phyloP scores from a whole-genome alignment of 1,284 basidiomycete species.

The Puccinia horiana region DNA sequence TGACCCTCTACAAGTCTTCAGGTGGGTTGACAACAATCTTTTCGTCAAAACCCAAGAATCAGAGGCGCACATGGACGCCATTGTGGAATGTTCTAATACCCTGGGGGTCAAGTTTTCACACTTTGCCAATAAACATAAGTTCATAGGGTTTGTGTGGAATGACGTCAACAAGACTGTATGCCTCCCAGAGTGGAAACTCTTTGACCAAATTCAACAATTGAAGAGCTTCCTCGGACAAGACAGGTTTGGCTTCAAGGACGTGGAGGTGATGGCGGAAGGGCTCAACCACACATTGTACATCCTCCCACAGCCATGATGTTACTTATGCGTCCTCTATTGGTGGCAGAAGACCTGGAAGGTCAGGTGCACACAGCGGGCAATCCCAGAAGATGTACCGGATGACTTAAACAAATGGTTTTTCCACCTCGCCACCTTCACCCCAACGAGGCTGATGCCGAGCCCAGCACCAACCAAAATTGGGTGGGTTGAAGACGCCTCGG shows the following conservation, averaged over 20 bases:
- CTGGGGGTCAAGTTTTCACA: neutral
- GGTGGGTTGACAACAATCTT: constrained; percentile 15
- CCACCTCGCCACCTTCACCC: neutral
- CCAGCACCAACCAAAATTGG: too few species aligned
- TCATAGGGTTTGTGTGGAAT: constrained; percentile 11
- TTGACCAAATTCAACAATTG: neutral
- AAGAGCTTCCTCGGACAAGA: neutral
- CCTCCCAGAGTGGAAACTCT: neutral
- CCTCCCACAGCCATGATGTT: neutral
- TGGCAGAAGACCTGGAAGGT: neutral
- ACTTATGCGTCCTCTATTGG: neutral
- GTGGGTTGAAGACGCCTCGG: neutral
- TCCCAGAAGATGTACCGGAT: neutral
- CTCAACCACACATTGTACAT: too few species aligned
- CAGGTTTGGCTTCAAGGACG: neutral
- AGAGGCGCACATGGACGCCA: neutral
- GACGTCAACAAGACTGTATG: neutral
- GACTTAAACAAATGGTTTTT: too few species aligned
- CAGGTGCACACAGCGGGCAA: neutral
- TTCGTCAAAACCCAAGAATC: neutral
- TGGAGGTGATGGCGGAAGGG: neutral
- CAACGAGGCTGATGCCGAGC: neutral
- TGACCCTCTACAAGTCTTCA: neutral
- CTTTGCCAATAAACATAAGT: too few species aligned
- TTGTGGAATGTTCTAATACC: neutral